phyloP scores from a whole-genome alignment of 768 basidiomycete genomes.

The Candolleomyces aberdarensis region DNA sequence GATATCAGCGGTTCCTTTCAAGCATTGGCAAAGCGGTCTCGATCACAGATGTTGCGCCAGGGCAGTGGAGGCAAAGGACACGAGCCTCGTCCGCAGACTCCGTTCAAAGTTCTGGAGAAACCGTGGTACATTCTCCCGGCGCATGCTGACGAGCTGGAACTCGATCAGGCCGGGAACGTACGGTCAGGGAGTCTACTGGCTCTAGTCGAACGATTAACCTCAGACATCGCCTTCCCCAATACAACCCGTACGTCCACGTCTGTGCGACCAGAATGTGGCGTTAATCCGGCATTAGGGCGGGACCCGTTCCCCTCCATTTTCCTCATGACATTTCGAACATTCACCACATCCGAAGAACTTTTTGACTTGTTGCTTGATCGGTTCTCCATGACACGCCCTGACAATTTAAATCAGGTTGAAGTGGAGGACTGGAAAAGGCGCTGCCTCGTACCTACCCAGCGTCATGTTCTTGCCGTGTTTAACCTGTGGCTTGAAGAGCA shows the following conservation, averaged over 20 bases:
- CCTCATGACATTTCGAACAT: constrained; percentile 80
- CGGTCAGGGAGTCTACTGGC: constrained; percentile 68
- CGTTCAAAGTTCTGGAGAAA: constrained; percentile 34
- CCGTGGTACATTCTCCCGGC: constrained; percentile 64
- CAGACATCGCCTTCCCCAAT: constrained; percentile 37
- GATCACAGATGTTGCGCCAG: constrained; percentile 11
- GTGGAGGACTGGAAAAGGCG: constrained; percentile 63
- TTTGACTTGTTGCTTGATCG: constrained; percentile 66
- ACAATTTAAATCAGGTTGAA: constrained; percentile 48
- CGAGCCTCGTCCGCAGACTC: constrained; percentile 24
- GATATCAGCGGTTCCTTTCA: constrained; percentile 23
- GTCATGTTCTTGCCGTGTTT: constrained; percentile 55
- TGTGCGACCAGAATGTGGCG: not conserved
- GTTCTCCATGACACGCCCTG: constrained; percentile 54
- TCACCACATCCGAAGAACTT: constrained; percentile 64
- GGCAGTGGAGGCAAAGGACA: constrained; percentile 16
- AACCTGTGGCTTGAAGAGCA: constrained; percentile 62
- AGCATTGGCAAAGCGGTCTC: constrained; percentile 14
- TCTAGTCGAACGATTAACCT: constrained; percentile 67
- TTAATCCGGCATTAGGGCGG: constrained; percentile 13
- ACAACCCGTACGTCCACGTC: constrained; percentile 47
- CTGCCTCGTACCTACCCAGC: constrained; percentile 60
- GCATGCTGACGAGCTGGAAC: constrained; percentile 59
- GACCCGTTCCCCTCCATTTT: constrained; percentile 57
- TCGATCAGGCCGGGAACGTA: constrained; percentile 63